phyloP scores from a whole-genome alignment of 768 basidiomycete species.

The Sporobolomyces roseus region DNA sequence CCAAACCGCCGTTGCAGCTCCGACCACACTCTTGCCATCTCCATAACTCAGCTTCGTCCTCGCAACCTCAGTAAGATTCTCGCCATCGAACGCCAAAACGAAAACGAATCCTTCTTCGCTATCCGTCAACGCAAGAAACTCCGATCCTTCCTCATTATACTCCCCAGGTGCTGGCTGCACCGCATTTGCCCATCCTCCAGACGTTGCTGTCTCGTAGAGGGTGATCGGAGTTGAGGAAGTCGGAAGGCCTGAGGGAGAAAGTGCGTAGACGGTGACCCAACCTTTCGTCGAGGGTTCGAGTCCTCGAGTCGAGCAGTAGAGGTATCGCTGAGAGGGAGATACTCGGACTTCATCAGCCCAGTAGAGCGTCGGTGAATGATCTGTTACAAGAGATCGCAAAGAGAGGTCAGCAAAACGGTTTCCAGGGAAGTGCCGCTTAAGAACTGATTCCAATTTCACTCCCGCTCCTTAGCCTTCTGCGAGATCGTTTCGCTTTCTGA shows the following conservation, averaged over 20 bases:
- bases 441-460: too few species aligned
- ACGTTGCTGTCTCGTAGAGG: slow-evolving; percentile 43
- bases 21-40: neutral
- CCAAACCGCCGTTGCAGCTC: slow-evolving; percentile 37
- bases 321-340: slow-evolving; percentile 23
- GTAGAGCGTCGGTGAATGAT: neutral
- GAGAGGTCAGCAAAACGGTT: too few species aligned
- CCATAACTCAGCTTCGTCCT: slow-evolving; percentile 10
- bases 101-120: slow-evolving; percentile 44
- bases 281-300: slow-evolving; percentile 38
- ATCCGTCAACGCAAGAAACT: slow-evolving; percentile 44
- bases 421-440: too few species aligned
- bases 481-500: too few species aligned
- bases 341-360: slow-evolving; percentile 37
- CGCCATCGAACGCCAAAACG: slow-evolving; percentile 33
- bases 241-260: slow-evolving; percentile 28
- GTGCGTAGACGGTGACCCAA: slow-evolving; percentile 40
- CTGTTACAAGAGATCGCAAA: neutral
- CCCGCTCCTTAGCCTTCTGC: too few species aligned
- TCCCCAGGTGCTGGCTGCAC: slow-evolving; percentile 39
- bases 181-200: slow-evolving; percentile 47
- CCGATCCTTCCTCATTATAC: slow-evolving; percentile 18
- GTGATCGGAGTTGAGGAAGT: slow-evolving; percentile 11
- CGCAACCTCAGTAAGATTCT: slow-evolving; percentile 19
- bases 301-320: slow-evolving; percentile 46